Conservation (phyloP, 768 basidiomycete species). For the Leccinum variicolor region DNA sequence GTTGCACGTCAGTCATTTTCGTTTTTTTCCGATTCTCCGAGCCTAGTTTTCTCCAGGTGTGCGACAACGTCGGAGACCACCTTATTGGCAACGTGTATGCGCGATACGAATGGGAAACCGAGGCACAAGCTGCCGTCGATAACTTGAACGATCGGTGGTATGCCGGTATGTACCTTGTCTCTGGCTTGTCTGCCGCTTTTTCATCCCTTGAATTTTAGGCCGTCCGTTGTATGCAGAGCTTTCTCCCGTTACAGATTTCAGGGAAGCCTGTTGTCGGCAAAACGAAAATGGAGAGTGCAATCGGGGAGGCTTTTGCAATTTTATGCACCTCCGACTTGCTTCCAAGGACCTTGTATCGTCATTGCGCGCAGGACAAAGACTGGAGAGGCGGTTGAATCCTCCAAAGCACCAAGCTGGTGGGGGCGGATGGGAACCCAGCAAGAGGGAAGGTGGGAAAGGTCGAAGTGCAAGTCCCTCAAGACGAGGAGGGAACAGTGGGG, state of each 20-base stretch:
- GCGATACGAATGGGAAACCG: constrained; percentile 97
- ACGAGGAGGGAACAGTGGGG: constrained; percentile 61
- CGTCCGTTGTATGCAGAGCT: constrained; percentile 96
- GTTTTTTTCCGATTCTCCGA: background rate
- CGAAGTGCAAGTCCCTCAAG: constrained; percentile 73
- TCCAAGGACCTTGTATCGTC: constrained; percentile 80
- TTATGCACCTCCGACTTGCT: constrained; percentile 93
- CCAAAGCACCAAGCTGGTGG: constrained; percentile 58
- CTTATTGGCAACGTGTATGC: constrained; percentile 98
- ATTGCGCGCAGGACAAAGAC: constrained; percentile 75
- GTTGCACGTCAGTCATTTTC: constrained; percentile 67
- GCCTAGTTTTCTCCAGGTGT: constrained; percentile 52
- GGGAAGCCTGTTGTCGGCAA: constrained; percentile 97
- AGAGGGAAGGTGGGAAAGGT: constrained; percentile 59
- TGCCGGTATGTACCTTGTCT: constrained; percentile 55
- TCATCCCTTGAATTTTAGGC: constrained; percentile 42
- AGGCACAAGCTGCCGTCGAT: constrained; percentile 91
- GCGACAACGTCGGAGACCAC: constrained; percentile 99
- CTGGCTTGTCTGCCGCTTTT: constrained; percentile 1
- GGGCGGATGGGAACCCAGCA: constrained; percentile 83
- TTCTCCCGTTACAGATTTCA: constrained; percentile 97
- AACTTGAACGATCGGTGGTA: constrained; percentile 97
- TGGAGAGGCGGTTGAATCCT: constrained; percentile 78
- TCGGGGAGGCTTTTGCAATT: constrained; percentile 97
- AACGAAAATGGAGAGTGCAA: constrained; percentile 99